phyloP scores from a whole-genome alignment of 2,329 filamentous ascomycete genomes.

The Cladosporium sp. region DNA sequence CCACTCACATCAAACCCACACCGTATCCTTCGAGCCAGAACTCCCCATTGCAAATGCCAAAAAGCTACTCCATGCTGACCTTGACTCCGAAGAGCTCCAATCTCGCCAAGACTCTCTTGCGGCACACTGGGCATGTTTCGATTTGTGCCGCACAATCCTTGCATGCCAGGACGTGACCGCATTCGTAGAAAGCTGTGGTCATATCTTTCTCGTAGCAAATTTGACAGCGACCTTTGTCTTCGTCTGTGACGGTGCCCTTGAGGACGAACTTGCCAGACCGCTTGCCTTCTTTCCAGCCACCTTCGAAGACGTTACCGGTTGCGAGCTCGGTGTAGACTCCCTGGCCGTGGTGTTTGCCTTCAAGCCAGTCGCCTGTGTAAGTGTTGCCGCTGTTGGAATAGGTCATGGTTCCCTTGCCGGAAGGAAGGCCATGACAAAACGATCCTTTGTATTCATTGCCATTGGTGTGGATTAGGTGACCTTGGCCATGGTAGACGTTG shows the following conservation, averaged over 20 bases:
- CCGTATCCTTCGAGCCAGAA: not conserved
- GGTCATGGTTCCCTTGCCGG: conserved; percentile 54
- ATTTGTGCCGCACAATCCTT: conserved; percentile 55
- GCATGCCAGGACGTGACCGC: conserved; percentile 59
- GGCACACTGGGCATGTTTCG: conserved; percentile 57
- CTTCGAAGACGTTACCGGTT: conserved; percentile 57
- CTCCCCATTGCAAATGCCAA: not conserved
- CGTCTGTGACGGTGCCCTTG: conserved; percentile 57
- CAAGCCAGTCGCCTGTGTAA: conserved; percentile 52
- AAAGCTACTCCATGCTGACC: conserved; percentile 14
- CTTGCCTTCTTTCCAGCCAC: conserved; percentile 57
- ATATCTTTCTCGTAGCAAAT: conserved; percentile 60
- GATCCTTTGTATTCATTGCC: conserved; percentile 54
- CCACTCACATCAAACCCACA: no score
- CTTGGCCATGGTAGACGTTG: conserved; percentile 48
- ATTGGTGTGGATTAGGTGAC: conserved; percentile 48
- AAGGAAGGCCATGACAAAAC: conserved; percentile 49
- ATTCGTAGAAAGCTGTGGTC: conserved; percentile 58
- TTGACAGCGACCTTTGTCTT: conserved; percentile 54
- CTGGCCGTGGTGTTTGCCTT: conserved; percentile 59
- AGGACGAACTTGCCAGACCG: conserved; percentile 59
- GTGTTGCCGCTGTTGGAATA: conserved; percentile 60
- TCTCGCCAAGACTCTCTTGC: conserved; percentile 51
- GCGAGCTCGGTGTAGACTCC: conserved; percentile 53
- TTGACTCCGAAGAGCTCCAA: conserved; percentile 50